Evolutionary conservation across 1,284 basidiomycete genomes (phyloP).

Genomic region (Wolfiporia cocos): DNA sequence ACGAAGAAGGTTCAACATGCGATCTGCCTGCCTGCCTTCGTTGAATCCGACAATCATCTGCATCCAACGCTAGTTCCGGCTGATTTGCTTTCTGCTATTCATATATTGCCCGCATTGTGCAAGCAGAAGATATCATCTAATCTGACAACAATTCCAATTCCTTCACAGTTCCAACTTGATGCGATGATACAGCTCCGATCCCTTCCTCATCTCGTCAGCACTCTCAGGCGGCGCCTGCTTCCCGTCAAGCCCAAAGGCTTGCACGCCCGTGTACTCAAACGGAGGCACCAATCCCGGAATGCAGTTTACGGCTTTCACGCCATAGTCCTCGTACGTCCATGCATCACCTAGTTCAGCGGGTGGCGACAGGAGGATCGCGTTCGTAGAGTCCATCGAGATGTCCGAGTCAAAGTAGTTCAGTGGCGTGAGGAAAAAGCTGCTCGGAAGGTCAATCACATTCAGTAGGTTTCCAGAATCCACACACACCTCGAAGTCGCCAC

Average conservation of each 20-base stretch:
- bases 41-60: no score
- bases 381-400: conserved; percentile 48
- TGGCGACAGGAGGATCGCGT: conserved; percentile 44
- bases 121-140: no score
- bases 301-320: conserved; percentile 42
- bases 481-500: conserved; percentile 46
- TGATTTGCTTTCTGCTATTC: no score
- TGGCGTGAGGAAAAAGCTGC: conserved; percentile 52
- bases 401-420: conserved; percentile 64
- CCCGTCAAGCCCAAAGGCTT: conserved; percentile 32
- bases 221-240: conserved; percentile 22
- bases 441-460: conserved; percentile 2
- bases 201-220: conserved; percentile 36
- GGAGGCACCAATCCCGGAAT: conserved; percentile 35
- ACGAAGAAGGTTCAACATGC: no score
- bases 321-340: conserved; percentile 46
- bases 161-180: conserved; percentile 23
- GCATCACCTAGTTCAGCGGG: conserved; percentile 33
- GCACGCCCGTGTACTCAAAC: conserved; percentile 36
- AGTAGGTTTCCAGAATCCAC: neutral
- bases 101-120: no score
- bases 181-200: conserved; percentile 36
- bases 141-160: no score
- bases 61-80: no score
- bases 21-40: no score